phyloP scores from a whole-genome alignment of 805 yeast genomes.

The Starmerella sirachaensis region DNA sequence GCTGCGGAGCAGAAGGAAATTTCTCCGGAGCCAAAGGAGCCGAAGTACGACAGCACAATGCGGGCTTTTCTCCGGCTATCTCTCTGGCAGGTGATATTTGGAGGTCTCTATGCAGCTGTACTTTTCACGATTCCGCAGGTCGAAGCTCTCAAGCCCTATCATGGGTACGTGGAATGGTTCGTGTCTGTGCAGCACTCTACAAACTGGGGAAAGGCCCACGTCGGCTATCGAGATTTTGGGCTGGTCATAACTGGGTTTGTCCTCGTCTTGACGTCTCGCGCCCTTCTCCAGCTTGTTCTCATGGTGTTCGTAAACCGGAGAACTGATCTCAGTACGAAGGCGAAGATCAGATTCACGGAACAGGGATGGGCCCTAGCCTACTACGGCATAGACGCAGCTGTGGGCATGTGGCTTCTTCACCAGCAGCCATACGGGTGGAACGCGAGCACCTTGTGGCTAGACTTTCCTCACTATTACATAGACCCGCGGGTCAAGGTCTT shows the following conservation, averaged over 20 bases:
- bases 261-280: slow-evolving; percentile 16
- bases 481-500: slow-evolving; percentile 45
- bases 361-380: slow-evolving; percentile 70
- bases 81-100: slow-evolving; percentile 5
- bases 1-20: background rate
- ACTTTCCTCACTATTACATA: slow-evolving; percentile 66
- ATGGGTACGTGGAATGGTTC: slow-evolving; percentile 7
- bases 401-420: slow-evolving; percentile 48
- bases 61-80: slow-evolving; percentile 4
- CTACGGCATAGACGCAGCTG: slow-evolving; percentile 41
- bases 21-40: background rate
- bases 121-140: background rate
- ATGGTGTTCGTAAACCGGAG: slow-evolving; percentile 7
- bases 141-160: slow-evolving; percentile 1
- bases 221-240: slow-evolving; percentile 16
- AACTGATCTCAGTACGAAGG: slow-evolving; percentile 29
- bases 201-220: slow-evolving; percentile 14
- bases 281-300: slow-evolving; percentile 12
- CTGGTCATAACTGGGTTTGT: slow-evolving; percentile 11
- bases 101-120: slow-evolving; percentile 2
- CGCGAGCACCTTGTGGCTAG: slow-evolving; percentile 45
- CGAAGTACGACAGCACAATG: background rate
- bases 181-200: slow-evolving; percentile 13
- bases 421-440: slow-evolving; percentile 48
- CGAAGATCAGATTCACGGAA: slow-evolving; percentile 63